Base-by-base conservation (phyloP, 1,284 basidiomycete genomes). In the Pseudozyma hubeiensis region DNA sequence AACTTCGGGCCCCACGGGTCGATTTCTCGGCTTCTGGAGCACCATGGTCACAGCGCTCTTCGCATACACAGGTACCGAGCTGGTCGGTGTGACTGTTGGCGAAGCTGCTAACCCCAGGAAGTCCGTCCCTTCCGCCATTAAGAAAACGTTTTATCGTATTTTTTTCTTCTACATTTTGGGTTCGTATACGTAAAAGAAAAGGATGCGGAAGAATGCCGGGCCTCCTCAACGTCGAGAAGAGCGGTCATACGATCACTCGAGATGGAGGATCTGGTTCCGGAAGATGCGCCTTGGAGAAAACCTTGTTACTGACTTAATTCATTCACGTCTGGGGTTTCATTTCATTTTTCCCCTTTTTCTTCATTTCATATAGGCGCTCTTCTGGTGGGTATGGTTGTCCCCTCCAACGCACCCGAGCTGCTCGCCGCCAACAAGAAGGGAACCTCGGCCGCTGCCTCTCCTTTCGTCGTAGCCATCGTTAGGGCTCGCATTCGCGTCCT, bases 91-190 rank as follows among this genome's bases (percentile, higher is more conserved):
- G 24, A 86, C 86, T 0, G 86, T 86, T 52, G 87, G 86, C 39
- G 86, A 86, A 66, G 81, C 84, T 52, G 80, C 86, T 79, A 89
- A 89, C 82, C 89, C 89, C 7, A 85, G 89, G 53, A 88, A 88
- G 82, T 88, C 88, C 46, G 88, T 90, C 54, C 89, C 89, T 5
- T 85, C 85, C 7, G 89, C 89, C 4, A 89, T 89, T 79, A 85
- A 85, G 63, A 86, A 87, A 77, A 82, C 81, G 3, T 88, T 88
- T 84, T 86, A 84, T 84, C 88, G 89, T 72, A 89, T 90, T 79
- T 80, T 88, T 34, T 85, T 92, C 53, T 93, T 93, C 87, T 93
- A n/a, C n/a, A n/a, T n/a, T n/a, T n/a, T n/a, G n/a, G n/a, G n/a
- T n/a, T n/a, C n/a, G n/a, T n/a, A n/a, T n/a, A n/a, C n/a, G n/a